Evolutionary conservation across 129 eudicot genomes (phyloP).

Genomic region (Flaveria linearis): DNA sequence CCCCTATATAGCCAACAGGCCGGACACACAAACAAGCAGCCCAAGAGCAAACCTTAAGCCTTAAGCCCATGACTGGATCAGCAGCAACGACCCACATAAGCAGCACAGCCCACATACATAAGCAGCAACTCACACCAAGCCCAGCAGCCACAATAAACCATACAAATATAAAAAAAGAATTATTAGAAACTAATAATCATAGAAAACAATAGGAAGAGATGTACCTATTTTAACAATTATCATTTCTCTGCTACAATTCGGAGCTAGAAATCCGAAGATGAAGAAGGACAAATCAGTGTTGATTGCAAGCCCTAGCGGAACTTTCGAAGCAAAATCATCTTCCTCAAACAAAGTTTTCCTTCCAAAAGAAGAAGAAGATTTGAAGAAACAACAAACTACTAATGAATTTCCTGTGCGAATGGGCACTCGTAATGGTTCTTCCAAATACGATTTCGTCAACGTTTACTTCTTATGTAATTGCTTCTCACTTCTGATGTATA

Average conservation of each 20-base stretch:
- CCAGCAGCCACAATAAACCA: no score
- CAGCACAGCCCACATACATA: no score
- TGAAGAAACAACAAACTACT: conserved; percentile 27
- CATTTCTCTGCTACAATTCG: neutral
- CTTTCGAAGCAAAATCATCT: conserved; percentile 32
- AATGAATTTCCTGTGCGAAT: conserved; percentile 38
- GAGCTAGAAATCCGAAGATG: conserved; percentile 38
- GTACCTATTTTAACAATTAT: no score
- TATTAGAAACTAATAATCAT: no score
- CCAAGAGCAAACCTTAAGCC: no score
- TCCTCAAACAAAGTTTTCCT: conserved; percentile 23
- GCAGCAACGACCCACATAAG: no score
- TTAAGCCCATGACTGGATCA: no score
- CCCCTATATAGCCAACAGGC: no score
- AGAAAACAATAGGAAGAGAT: no score
- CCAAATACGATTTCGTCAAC: conserved; percentile 99
- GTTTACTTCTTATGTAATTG: conserved; percentile 37
- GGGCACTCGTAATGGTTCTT: conserved; percentile 77
- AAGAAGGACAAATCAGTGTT: conserved; percentile 56
- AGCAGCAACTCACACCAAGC: no score
- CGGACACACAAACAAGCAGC: no score
- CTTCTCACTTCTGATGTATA: neutral
- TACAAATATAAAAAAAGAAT: no score
- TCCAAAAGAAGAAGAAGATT: conserved; percentile 33
- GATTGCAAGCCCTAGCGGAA: conserved; percentile 36